Percentiles rank a stretch among this genome's conserved stretches.
phyloP scores from a whole-genome alignment of 371 early-diverging fungal species.

The Mucor sp. region DNA sequence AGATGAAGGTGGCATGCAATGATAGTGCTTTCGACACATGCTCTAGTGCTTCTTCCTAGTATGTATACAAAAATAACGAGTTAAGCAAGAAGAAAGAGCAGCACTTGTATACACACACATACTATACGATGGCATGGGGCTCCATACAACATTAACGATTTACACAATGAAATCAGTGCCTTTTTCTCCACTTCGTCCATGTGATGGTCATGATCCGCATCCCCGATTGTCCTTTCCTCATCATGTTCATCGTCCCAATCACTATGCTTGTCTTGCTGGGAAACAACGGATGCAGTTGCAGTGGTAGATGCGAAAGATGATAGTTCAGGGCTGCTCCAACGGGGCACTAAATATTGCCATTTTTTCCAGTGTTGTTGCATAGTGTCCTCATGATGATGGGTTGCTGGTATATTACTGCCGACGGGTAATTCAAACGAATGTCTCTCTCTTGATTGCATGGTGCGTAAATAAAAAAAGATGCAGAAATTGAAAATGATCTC shows the following conservation, averaged over 20 bases:
- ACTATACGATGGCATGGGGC: slow-evolving; percentile 73
- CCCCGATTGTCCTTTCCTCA: slow-evolving; percentile 6
- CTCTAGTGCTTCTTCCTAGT: slow-evolving; percentile 56
- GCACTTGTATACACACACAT: slow-evolving; percentile 7
- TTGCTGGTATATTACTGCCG: not conserved
- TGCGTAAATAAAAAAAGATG: not conserved
- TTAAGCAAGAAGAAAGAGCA: not conserved
- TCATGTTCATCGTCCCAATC: not conserved
- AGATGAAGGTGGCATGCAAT: slow-evolving; percentile 52
- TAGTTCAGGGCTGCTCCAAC: slow-evolving; percentile 16
- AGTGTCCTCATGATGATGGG: not conserved
- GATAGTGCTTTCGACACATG: slow-evolving; percentile 52
- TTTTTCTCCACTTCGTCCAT: slow-evolving; percentile 43
- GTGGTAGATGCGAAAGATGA: not conserved
- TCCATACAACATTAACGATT: slow-evolving; percentile 72
- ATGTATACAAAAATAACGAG: not conserved
- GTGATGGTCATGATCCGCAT: not conserved
- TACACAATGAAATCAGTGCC: slow-evolving; percentile 64
- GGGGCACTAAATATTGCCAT: slow-evolving; percentile 6
- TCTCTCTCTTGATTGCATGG: not conserved
- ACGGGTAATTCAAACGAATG: not conserved
- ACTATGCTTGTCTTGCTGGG: not conserved
- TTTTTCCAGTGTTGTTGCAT: not conserved
- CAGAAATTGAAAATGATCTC: not conserved
- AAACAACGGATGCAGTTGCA: not conserved